Evolutionary conservation across 495 filamentous ascomycete species (phyloP).

Genomic region (Hypoxylon subgilvum): DNA sequence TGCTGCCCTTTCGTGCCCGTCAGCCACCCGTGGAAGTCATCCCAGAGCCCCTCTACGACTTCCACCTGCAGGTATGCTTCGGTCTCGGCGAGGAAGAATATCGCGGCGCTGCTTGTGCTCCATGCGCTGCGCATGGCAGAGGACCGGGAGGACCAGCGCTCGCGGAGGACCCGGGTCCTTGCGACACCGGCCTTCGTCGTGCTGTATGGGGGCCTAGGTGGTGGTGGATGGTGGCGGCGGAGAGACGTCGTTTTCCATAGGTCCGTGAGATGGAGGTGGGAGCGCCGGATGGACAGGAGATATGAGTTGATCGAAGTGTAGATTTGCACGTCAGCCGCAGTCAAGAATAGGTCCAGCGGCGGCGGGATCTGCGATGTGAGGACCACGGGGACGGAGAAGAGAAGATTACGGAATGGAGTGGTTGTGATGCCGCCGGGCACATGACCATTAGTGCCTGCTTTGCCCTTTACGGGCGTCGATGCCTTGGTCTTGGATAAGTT

Average conservation of each 20-base stretch:
- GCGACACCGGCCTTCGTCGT: constrained; percentile 62
- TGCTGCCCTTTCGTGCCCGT: constrained; percentile 39
- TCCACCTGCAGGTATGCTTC: constrained; percentile 89
- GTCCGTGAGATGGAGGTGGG: constrained; percentile 78
- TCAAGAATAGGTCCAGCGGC: constrained; percentile 87
- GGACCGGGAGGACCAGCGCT: constrained; percentile 63
- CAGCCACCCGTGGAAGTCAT: constrained; percentile 63
- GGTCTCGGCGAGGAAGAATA: constrained; percentile 86
- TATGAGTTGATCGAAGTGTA: constrained; percentile 89
- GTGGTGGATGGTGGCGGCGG: constrained; percentile 74
- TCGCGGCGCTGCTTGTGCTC: constrained; percentile 81
- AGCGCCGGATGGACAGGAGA: constrained; percentile 78
- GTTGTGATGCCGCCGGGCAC: constrained; percentile 44
- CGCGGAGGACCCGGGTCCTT: constrained; percentile 61
- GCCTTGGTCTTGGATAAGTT: constrained; percentile 57
- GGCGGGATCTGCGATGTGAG: constrained; percentile 76
- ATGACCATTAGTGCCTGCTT: constrained; percentile 23
- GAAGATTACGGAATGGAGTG: constrained; percentile 74
- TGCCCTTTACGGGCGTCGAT: constrained; percentile 41
- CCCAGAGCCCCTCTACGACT: constrained; percentile 79
- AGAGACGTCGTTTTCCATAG: constrained; percentile 83
- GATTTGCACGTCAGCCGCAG: constrained; percentile 69
- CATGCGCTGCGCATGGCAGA: constrained; percentile 77
- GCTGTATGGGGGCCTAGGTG: constrained; percentile 67
- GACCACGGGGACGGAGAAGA: constrained; percentile 76